A percentile compares a stretch with the other conserved stretches of the same genome.
phyloP scores from a whole-genome alignment of 108 stramenopile genomes.

The Pseudonitzschia multiseries region DNA sequence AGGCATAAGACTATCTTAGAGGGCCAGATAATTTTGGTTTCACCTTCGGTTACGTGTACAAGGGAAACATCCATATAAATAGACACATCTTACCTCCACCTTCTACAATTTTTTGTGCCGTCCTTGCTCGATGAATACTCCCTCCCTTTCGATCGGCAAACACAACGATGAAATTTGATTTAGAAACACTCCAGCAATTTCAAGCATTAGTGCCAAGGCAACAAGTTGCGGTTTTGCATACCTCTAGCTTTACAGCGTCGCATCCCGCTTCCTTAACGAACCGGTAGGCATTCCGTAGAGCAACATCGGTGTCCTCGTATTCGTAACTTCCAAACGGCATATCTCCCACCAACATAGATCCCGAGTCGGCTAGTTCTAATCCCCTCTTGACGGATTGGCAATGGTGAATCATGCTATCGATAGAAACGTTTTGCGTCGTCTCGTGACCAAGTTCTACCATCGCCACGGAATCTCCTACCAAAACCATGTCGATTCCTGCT shows the following conservation, averaged over 20 bases:
- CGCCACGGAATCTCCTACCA: slow-evolving; percentile 91
- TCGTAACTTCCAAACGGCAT: slow-evolving; percentile 99
- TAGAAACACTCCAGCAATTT: neutral
- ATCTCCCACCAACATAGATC: slow-evolving; percentile 89
- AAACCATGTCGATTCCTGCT: slow-evolving; percentile 93
- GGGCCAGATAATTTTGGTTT: neutral
- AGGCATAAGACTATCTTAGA: neutral
- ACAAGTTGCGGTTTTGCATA: slow-evolving; percentile 14
- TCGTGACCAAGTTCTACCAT: slow-evolving; percentile 96
- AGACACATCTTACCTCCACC: slow-evolving; percentile 72
- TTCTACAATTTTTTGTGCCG: slow-evolving; percentile 83
- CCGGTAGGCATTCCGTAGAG: slow-evolving; percentile 83
- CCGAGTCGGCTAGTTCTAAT: slow-evolving; percentile 37
- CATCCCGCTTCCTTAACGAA: slow-evolving; percentile 91
- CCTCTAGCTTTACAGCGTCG: slow-evolving; percentile 95
- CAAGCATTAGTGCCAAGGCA: no score
- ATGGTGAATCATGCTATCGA: slow-evolving; percentile 98
- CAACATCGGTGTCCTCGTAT: slow-evolving; percentile 82
- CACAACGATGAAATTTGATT: neutral
- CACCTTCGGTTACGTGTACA: neutral
- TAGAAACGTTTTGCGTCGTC: slow-evolving; percentile 93
- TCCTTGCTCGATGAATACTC: slow-evolving; percentile 58
- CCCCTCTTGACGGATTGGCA: slow-evolving; percentile 88
- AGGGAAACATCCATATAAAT: neutral
- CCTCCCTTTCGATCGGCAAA: slow-evolving; percentile 53